These are phyloP conservation scores for Pycnococcus provasolii DNA, from an alignment of 139 green algal species.

Conservation along the genomic window DNA sequence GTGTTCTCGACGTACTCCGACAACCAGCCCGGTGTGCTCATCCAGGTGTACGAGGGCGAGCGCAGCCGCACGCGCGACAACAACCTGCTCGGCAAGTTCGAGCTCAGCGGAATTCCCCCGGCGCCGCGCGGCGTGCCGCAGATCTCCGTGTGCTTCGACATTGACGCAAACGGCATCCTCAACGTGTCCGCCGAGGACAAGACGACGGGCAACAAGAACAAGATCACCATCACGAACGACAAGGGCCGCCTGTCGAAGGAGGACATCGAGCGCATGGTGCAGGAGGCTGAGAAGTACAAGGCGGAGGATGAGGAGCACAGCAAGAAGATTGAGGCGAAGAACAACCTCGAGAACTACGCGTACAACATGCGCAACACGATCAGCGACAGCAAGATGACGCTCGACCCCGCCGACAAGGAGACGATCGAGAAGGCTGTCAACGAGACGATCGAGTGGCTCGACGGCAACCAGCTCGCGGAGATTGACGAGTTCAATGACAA, in stretches of 20 bases:
- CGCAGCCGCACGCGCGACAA: constrained; percentile 84
- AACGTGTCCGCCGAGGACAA: constrained; percentile 96
- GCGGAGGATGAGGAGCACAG: constrained; percentile 85
- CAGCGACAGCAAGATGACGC: constrained; percentile 81
- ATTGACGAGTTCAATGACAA: constrained; percentile 95
- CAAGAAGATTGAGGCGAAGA: constrained; percentile 87
- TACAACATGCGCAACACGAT: constrained; percentile 89
- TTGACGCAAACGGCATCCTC: constrained; percentile 98
- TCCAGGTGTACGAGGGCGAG: constrained; percentile 90
- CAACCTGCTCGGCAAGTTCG: constrained; percentile 97
- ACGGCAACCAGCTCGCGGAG: constrained; percentile 88
- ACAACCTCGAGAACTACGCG: constrained; percentile 81
- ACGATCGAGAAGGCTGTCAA: constrained; percentile 76
- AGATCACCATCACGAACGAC: constrained; percentile 99
- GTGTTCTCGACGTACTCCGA: constrained; percentile 96
- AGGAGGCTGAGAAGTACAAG: constrained; percentile 97
- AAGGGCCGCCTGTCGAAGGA: constrained; percentile 96
- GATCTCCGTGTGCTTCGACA: constrained; percentile 94
- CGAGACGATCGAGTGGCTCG: constrained; percentile 79
- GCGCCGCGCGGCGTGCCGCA: constrained; percentile 92
- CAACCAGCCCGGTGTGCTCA: constrained; percentile 96
- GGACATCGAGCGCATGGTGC: constrained; percentile 97
- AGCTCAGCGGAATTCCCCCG: constrained; percentile 92
- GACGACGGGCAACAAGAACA: constrained; percentile 87
- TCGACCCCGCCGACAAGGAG: constrained; percentile 73